Base-by-base conservation (phyloP, 2,329 filamentous ascomycete genomes). In the Cladosporium sp. region DNA sequence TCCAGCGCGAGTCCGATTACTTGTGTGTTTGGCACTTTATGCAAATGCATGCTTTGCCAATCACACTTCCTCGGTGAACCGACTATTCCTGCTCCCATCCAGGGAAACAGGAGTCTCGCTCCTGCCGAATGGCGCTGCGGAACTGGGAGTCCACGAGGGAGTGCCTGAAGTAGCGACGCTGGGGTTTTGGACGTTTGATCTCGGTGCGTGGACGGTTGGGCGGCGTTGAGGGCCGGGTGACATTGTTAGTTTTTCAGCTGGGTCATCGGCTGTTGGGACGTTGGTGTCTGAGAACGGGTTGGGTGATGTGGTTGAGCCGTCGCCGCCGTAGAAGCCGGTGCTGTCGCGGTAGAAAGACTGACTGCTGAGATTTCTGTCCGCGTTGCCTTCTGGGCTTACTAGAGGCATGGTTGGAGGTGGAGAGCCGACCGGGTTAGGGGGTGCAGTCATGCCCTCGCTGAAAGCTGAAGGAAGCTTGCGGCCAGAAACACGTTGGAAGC, bases 381-480 rank as follows among this genome's bases (percentile, higher is more conserved):
- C n/a, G 22, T 20, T 20, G 18, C 36, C 47, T 5, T 38, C 36
- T 1, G 38, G 36, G 13, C 45, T 33, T 6, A 33, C 50, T 43
- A 20, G 55, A 54, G 55, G 55, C 38, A 53, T 55, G 45, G 36
- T 33, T 27, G 55, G 52, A 15, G 53, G 49, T 13, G 50, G 43
- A n/a, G 33, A 52, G 41, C 32, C 25, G 15, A 35, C 40, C 19
- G 19, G 19, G 8, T 42, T 29, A 4, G 49, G 50, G 9, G 67
- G 64, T 3, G 68, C 69, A 15, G 63, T 71, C 69, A 75, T 72
- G 50, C 73, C 73, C 50, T 70, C 68, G 52, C 72, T 75, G 61
- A 73, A 75, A 8, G 67, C 69, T 15, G 72, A 75, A 2, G 73
- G 73, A 1, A 76, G 63, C 55, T 76, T 76, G 40, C 73, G 71